Evolutionary conservation across 805 yeast species (phyloP).

Genomic region (Candida bentonensis): DNA sequence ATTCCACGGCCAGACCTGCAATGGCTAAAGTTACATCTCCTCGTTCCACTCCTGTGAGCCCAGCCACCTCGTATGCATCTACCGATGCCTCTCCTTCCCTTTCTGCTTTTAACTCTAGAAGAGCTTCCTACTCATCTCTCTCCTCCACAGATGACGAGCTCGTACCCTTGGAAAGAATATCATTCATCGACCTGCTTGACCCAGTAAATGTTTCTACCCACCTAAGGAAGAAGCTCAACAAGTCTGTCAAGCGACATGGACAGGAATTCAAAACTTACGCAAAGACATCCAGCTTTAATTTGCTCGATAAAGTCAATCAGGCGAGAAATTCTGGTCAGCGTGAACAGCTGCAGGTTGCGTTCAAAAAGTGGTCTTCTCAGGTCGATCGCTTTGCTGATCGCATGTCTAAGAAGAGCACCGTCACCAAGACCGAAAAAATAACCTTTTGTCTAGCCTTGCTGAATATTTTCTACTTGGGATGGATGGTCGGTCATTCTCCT

Average conservation of each 20-base stretch:
- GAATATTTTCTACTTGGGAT: conserved; percentile 56
- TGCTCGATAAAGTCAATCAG: conserved; percentile 7
- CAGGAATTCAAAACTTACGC: conserved; percentile 15
- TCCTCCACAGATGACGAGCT: conserved; percentile 5
- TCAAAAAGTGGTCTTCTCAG: conserved; percentile 7
- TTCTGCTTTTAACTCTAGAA: neutral
- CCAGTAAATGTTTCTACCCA: conserved; percentile 17
- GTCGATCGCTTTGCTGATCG: conserved; percentile 19
- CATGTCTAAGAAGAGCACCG: conserved; percentile 10
- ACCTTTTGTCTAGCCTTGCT: conserved; percentile 67
- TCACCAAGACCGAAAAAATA: conserved; percentile 49
- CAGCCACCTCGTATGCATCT: conserved; percentile 9
- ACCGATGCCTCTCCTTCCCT: conserved; percentile 5
- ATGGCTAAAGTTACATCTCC: too few relatives aligned
- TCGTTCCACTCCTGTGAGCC: conserved; percentile 1
- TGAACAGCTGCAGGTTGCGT: conserved; percentile 4
- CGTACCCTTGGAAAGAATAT: conserved; percentile 16
- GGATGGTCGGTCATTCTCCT: conserved; percentile 66
- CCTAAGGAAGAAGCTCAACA: conserved; percentile 14
- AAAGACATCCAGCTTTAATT: conserved; percentile 12
- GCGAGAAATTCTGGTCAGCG: conserved; percentile 4
- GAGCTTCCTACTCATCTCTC: neutral
- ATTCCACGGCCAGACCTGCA: too few relatives aligned
- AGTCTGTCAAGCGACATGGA: conserved; percentile 13
- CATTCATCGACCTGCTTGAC: conserved; percentile 22